Base-by-base conservation (phyloP, 768 basidiomycete species). In the Lentinus brumalis region DNA sequence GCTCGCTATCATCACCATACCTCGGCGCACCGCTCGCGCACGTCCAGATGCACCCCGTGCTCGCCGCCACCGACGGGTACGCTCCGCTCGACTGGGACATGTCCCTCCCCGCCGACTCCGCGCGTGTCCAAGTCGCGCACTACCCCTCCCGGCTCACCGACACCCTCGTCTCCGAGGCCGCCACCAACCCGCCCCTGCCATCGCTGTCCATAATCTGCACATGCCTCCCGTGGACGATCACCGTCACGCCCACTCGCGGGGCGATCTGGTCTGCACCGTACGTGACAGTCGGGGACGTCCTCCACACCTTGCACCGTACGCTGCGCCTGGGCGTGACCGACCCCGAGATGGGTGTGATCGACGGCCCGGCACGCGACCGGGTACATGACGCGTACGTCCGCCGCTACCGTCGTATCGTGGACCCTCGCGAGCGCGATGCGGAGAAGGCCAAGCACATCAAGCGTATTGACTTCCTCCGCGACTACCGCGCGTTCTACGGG, bases 401-500 rank as follows among this genome's bases (percentile, higher is more conserved):
- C 5, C 77, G 85, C 18, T 81, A 74, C 60, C 67, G 70, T 39
- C 70, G 73, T 12, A 71, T 78, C 14, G 45, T 62, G 0, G 73
- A 78, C 12, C 57, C 69, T 2, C 67, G 67, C 35, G 69, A 57
- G 1, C 73, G 72, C 29, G 75, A 74, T 35, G 65, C 69, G 30
- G 84, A 86, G 69, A 73, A 75, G 61, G 64, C 64, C 11, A 81
- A 81, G 66, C 83, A 83, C 0, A 64, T 86, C 18, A 84, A 81
- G 69, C 71, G 83, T 52, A 77, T 87, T 0, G 86, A 87, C 69
- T 86, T 84, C 65, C 70, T 87, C 50, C 69, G 74, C 51, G 76
- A 60, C 26, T 15, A 42, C n/a, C 57, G 57, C 40, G 49, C 56
- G 45, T 70, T 70, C 61, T 46, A 49, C 26, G 69, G 69, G 26